These are phyloP conservation scores for Exophiala sp. DNA, from an alignment of 2,329 filamentous ascomycete species.

Conservation along the genomic window DNA sequence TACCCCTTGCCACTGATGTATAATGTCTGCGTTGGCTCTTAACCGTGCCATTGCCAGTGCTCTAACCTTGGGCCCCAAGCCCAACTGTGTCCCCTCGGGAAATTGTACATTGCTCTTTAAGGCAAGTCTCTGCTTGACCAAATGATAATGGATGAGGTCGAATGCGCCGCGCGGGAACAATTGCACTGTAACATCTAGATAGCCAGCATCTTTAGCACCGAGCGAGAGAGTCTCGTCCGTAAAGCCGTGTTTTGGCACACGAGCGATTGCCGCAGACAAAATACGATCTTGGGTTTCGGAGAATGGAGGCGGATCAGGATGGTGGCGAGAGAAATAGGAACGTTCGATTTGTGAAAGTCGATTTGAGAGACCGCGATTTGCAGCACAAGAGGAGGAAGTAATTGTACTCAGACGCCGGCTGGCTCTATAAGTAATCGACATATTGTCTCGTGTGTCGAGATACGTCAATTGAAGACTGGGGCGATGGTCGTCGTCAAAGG, in stretches of 20 bases:
- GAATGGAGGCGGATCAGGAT: conserved; percentile 62
- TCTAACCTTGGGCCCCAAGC: conserved; percentile 64
- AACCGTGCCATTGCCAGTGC: conserved; percentile 72
- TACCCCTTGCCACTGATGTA: conserved; percentile 84
- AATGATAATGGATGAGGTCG: conserved; percentile 74
- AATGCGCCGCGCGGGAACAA: conserved; percentile 77
- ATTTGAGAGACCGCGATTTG: background rate
- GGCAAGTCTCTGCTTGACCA: conserved; percentile 62
- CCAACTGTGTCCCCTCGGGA: conserved; percentile 31
- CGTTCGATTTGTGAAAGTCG: conserved; percentile 3
- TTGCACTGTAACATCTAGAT: conserved; percentile 80
- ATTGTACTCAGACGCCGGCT: too few relatives aligned
- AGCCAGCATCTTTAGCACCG: conserved; percentile 79
- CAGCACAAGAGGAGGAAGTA: too few relatives aligned
- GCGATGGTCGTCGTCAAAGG: too few relatives aligned
- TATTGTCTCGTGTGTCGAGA: background rate
- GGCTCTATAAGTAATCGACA: background rate
- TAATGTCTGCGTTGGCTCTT: conserved; percentile 67
- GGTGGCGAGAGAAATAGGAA: conserved; percentile 71
- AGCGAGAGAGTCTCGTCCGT: conserved; percentile 67
- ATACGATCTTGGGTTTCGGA: conserved; percentile 68
- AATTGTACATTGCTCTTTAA: conserved; percentile 50
- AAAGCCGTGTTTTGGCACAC: conserved; percentile 82
- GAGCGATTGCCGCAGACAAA: conserved; percentile 72
- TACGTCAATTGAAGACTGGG: background rate